A percentile compares a stretch with the other conserved stretches of the same genome.
These are phyloP conservation scores for Pseudohalonectria lignicola DNA, from an alignment of 2,329 filamentous ascomycete genomes.

Conservation along the genomic window DNA sequence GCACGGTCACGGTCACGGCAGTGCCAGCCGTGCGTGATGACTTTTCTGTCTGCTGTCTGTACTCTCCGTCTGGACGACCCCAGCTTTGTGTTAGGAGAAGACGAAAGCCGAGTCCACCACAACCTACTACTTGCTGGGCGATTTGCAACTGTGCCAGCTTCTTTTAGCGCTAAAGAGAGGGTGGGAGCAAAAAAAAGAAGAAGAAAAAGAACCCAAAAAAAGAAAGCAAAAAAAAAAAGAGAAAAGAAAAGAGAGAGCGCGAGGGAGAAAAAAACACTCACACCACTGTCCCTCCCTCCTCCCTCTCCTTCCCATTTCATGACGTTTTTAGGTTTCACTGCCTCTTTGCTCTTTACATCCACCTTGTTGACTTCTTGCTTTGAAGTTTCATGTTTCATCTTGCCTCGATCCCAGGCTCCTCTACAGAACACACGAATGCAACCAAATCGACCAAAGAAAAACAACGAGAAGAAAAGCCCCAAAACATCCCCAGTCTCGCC, in stretches of 20 bases:
- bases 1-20: too few species aligned
- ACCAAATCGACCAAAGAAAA: too few species aligned
- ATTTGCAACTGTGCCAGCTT: not conserved
- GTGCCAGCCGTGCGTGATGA: too few species aligned
- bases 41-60: not conserved
- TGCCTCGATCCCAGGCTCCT: not conserved
- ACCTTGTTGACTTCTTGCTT: not conserved
- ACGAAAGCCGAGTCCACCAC: not conserved
- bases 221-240: constrained; percentile 1
- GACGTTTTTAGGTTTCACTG: not conserved
- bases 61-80: not conserved
- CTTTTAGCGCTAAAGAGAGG: too few species aligned
- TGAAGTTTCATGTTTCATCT: not conserved
- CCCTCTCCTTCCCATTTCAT: not conserved
- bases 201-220: constrained; percentile 1
- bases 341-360: not conserved
- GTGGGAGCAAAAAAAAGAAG: not conserved
- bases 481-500: too few species aligned
- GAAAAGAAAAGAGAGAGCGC: not conserved
- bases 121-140: not conserved
- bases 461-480: too few species aligned
- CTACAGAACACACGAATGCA: too few species aligned
- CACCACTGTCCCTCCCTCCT: too few species aligned
- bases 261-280: too few species aligned
- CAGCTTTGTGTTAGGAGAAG: too few species aligned